Evolutionary conservation across 2,329 filamentous ascomycete genomes (phyloP).

Genomic region (Diaporthe ilicicola): DNA sequence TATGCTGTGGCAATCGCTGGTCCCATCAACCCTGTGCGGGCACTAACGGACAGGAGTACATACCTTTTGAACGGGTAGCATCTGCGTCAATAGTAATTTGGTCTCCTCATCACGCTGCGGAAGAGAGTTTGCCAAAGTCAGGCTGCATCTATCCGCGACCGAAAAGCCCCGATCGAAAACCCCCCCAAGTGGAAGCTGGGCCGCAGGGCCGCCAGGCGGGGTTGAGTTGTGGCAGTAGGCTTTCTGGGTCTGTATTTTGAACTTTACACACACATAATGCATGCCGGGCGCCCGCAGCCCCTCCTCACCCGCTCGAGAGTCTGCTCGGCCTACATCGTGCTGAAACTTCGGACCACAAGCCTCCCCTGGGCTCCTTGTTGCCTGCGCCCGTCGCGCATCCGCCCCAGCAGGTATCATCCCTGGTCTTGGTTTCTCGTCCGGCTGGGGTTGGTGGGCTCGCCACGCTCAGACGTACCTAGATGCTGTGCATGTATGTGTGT

Average conservation of each 20-base stretch:
- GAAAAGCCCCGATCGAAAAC: not conserved
- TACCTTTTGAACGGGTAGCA: not conserved
- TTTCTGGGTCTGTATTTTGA: not conserved
- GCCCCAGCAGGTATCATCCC: constrained; percentile 6
- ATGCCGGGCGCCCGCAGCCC: not conserved
- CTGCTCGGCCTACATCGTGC: not conserved
- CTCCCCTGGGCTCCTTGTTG: not conserved
- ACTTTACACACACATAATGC: not conserved
- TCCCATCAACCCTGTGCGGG: not conserved
- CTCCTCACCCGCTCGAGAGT: not conserved
- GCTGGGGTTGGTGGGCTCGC: not conserved
- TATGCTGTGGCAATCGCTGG: not conserved
- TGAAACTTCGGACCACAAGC: constrained; percentile 18
- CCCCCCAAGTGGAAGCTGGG: not conserved
- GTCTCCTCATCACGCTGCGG: too few species aligned
- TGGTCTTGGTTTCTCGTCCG: not conserved
- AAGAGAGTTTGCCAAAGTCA: constrained; percentile 11
- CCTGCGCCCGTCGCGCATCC: constrained; percentile 2
- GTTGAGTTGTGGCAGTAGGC: not conserved
- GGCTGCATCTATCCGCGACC: constrained; percentile 10
- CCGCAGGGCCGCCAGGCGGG: not conserved
- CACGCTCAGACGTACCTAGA: too few species aligned
- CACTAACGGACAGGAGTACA: not conserved
- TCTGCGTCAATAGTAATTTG: not conserved
- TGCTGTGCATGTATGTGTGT: too few species aligned